Evolutionary conservation across 169 alveolate species (phyloP).

Genomic region (Toxoplasma gondii): DNA sequence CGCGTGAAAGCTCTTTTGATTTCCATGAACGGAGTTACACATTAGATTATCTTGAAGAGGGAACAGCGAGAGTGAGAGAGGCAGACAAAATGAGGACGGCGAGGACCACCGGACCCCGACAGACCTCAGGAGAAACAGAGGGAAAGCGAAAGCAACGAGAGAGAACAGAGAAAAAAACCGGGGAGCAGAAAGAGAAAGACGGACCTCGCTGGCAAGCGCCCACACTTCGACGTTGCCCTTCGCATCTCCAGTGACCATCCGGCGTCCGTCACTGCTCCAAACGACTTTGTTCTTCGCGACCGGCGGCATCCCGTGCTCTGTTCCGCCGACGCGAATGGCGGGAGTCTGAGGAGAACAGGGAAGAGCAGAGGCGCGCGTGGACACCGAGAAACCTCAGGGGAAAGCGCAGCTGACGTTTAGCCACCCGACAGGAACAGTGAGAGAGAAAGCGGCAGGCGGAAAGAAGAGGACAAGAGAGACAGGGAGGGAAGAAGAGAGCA

Average conservation of each 20-base stretch:
- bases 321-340: background rate
- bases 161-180: background rate
- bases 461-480: background rate
- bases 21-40: background rate
- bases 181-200: background rate
- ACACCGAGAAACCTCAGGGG: background rate
- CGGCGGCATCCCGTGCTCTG: background rate
- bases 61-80: too few species aligned
- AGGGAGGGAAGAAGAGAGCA: background rate
- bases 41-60: too few species aligned
- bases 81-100: too few species aligned
- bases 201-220: background rate
- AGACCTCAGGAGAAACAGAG: background rate
- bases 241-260: constrained; percentile 30
- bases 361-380: background rate
- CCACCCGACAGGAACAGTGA: background rate
- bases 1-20: too few species aligned
- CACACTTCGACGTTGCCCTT: constrained; percentile 42
- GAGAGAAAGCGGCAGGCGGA: background rate
- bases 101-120: background rate
- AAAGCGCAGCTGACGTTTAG: background rate
- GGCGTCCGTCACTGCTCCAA: constrained; percentile 21
- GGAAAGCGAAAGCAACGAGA: background rate
- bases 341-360: constrained; percentile 3
- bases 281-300: constrained; percentile 37